These are phyloP conservation scores for Candida dubliniensis DNA, from an alignment of 1,139 yeast genomes.

Conservation along the genomic window DNA sequence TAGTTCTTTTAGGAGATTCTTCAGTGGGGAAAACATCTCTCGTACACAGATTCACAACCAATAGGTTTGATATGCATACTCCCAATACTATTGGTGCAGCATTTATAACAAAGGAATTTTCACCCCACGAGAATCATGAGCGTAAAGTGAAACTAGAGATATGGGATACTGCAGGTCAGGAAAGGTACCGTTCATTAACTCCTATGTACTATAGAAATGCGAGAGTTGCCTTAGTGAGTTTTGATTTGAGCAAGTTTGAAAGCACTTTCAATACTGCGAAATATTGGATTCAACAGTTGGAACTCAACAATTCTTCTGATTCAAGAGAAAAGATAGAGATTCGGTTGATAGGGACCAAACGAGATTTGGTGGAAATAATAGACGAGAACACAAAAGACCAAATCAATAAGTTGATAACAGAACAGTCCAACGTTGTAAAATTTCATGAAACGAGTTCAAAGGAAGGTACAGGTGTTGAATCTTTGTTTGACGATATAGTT, in stretches of 20 bases:
- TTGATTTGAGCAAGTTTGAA: conserved; percentile 34
- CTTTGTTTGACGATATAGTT: conserved; percentile 43
- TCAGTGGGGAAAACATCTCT: conserved; percentile 50
- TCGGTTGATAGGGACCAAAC: conserved; percentile 39
- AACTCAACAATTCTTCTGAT: conserved; percentile 23
- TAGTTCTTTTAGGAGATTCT: conserved; percentile 48
- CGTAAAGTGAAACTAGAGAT: conserved; percentile 39
- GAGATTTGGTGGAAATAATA: conserved; percentile 18
- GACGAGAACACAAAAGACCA: conserved; percentile 4
- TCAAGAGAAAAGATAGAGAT: conserved; percentile 20
- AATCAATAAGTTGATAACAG: conserved; percentile 13
- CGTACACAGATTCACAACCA: conserved; percentile 43
- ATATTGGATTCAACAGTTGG: conserved; percentile 47
- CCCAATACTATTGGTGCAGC: conserved; percentile 54
- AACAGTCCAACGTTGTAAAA: conserved; percentile 6
- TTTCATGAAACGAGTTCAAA: conserved; percentile 48
- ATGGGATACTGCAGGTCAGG: conserved; percentile 59
- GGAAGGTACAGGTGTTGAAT: conserved; percentile 42
- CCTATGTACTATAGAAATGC: conserved; percentile 54
- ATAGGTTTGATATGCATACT: conserved; percentile 36
- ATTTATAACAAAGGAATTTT: conserved; percentile 39
- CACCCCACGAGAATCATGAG: conserved; percentile 18
- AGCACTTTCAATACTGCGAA: conserved; percentile 40
- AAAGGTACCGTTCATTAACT: conserved; percentile 45
- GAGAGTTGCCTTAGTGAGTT: conserved; percentile 41